A percentile compares a stretch with the other conserved stretches of the same genome.
Evolutionary conservation across 257 asterid genomes (phyloP).

Genomic region (Mentha longifolia): DNA sequence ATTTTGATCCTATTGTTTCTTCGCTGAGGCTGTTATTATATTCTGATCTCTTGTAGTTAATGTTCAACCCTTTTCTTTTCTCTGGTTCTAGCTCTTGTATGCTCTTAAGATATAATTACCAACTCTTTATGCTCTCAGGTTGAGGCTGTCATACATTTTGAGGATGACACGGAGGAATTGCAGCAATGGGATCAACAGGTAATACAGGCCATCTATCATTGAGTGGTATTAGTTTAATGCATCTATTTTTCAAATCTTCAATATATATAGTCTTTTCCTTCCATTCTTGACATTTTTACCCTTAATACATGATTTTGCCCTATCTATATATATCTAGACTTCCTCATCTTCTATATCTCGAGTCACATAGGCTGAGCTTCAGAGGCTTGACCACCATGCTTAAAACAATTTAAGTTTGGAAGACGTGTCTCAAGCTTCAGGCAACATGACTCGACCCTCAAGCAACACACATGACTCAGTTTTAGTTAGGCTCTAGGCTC

Average conservation of each 20-base stretch:
- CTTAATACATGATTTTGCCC: not conserved
- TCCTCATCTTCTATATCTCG: not conserved
- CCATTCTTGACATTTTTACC: not conserved
- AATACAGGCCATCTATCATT: conserved; percentile 20
- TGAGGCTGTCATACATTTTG: conserved; percentile 95
- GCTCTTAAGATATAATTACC: conserved; percentile 11
- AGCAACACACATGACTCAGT: no score
- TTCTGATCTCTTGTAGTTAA: conserved; percentile 12
- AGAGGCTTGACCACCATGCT: not conserved
- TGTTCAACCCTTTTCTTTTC: not conserved
- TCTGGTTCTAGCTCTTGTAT: not conserved
- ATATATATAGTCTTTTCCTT: not conserved
- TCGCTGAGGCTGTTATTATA: conserved; percentile 4
- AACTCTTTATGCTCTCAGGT: conserved; percentile 51
- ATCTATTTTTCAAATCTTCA: not conserved
- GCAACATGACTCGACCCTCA: no score
- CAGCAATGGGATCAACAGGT: conserved; percentile 99
- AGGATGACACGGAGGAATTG: conserved; percentile 91
- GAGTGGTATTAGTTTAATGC: not conserved
- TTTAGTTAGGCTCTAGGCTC: not conserved
- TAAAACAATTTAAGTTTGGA: not conserved
- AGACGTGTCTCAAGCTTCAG: no score
- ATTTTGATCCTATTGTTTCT: conserved; percentile 1
- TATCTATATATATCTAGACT: not conserved
- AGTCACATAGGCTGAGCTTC: conserved; percentile 2